Base-by-base conservation (phyloP, 2,329 filamentous ascomycete species). In the Pseudogymnoascus sp. region DNA sequence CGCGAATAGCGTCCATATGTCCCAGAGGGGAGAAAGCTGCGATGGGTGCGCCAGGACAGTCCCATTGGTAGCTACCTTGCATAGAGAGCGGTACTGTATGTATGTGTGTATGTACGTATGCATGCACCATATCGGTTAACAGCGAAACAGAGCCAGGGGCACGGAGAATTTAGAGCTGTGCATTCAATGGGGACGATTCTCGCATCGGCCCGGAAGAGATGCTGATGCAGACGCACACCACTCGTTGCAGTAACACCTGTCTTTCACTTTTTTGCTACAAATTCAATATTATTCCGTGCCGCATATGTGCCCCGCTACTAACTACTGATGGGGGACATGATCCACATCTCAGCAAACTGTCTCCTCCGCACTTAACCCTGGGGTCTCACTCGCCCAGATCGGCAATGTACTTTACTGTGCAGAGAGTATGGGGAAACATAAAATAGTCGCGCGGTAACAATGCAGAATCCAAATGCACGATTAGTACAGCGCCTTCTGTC, bases 271-370 rank as follows among this genome's bases (percentile, higher is more conserved):
- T 55, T 55, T 55, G 49, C 49, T 55, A 55, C 49, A 55, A 55
- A 55, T 55, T 55, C 49, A 55, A 55, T 55, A 55, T 55, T 55
- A 12, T 55, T 55, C 49, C 49, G 49, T 55, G 49, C 49, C 49
- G 49, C 49, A 55, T 33, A 33, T 33, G 49, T 55, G 49, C 49
- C 49, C 49, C 49, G 33, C 49, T 55, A 22, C 49, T 55, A 55
- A 55, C 45, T 33, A 12, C 25, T 33, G 49, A 55, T 55, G 28
- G 49, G 16, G 33, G 49, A 33, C 28, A 55, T 30, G 49, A 55
- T 55, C 49, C 49, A 55, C 49, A 33, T 55, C 49, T 55, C 49
- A 55, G 2, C 6, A 19, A 30, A 12, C 49, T 33, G 28, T 55
- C 28, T 55, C 49, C 49, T 55, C 49, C 49, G 28, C 49, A 55